These are phyloP conservation scores for Coemansia sp. DNA, from an alignment of 192 early-diverging fungal genomes.

Conservation along the genomic window DNA sequence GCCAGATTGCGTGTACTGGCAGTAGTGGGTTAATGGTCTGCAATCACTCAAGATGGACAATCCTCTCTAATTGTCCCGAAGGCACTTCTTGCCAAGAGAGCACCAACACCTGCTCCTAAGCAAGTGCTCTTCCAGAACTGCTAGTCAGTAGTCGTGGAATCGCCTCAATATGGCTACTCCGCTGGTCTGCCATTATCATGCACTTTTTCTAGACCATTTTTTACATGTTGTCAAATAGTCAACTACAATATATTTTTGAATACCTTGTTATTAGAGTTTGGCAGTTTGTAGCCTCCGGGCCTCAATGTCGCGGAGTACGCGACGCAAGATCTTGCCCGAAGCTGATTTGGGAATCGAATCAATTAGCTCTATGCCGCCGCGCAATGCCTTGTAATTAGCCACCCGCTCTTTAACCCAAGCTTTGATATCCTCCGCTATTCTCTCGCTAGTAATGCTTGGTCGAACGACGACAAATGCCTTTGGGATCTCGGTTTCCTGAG, in stretches of 20 bases:
- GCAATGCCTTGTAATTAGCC: conserved; percentile 71
- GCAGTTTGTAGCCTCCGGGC: conserved; percentile 9
- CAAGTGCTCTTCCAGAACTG: no score
- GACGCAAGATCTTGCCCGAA: conserved; percentile 81
- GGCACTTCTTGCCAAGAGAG: conserved; percentile 1
- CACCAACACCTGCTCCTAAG: background rate
- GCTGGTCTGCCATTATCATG: background rate
- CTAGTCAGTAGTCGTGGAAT: no score
- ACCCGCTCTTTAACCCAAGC: conserved; percentile 65
- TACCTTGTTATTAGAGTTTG: conserved; percentile 7
- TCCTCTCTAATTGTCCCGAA: conserved; percentile 5
- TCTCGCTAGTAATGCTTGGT: conserved; percentile 29
- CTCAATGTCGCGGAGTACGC: conserved; percentile 56
- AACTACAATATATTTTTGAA: background rate
- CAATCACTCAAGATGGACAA: background rate
- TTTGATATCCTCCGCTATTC: conserved; percentile 29
- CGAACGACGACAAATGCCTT: conserved; percentile 76
- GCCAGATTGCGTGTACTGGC: background rate
- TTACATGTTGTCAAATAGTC: background rate
- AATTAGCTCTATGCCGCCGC: conserved; percentile 73
- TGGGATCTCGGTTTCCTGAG: conserved; percentile 70
- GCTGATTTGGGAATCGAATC: conserved; percentile 72
- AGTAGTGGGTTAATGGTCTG: background rate
- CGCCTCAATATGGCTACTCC: no score
- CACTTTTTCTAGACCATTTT: background rate